Conservation (phyloP, 2,329 filamentous ascomycete genomes). For the Aspergillus ibericus region DNA sequence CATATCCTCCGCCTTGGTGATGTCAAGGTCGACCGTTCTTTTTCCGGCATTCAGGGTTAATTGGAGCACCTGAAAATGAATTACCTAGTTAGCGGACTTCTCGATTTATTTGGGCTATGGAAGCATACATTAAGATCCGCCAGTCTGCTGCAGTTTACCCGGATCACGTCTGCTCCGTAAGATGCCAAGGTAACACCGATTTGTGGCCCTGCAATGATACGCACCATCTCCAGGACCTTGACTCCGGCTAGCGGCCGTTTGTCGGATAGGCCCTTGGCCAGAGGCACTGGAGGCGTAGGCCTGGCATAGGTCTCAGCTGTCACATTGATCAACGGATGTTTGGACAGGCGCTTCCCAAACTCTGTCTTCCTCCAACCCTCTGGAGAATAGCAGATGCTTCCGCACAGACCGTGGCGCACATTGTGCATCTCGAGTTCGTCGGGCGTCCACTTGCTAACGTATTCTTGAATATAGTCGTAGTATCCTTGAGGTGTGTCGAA, state of each 20-base stretch:
- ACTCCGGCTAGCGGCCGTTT: slow-evolving; percentile 44
- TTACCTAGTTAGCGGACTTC: background rate
- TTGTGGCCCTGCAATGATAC: slow-evolving; percentile 43
- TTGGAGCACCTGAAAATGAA: background rate
- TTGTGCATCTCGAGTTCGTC: slow-evolving; percentile 48
- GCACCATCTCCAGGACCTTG: slow-evolving; percentile 50
- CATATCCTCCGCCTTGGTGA: slow-evolving; percentile 42
- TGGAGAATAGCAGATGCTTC: slow-evolving; percentile 48
- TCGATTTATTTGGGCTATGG: background rate
- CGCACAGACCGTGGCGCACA: slow-evolving; percentile 44
- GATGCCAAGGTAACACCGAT: slow-evolving; percentile 45
- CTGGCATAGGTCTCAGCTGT: slow-evolving; percentile 35
- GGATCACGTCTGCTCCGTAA: slow-evolving; percentile 50
- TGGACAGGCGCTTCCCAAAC: slow-evolving; percentile 46
- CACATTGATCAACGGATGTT: slow-evolving; percentile 47
- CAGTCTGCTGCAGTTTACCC: slow-evolving; percentile 46
- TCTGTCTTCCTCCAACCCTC: slow-evolving; percentile 45
- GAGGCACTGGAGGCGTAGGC: slow-evolving; percentile 34
- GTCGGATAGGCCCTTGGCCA: slow-evolving; percentile 8
- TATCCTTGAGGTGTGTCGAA: slow-evolving; percentile 10
- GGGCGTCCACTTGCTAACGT: slow-evolving; percentile 35
- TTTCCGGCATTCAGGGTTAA: slow-evolving; percentile 13
- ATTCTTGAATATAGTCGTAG: slow-evolving; percentile 29
- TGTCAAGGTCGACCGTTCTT: slow-evolving; percentile 41
- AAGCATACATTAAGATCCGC: slow-evolving; percentile 30